Evolutionary conservation across 139 green algal species (phyloP), one percentile per base, ranked within the genome.

Genomic region (Volvox reticuliferus): DNA sequence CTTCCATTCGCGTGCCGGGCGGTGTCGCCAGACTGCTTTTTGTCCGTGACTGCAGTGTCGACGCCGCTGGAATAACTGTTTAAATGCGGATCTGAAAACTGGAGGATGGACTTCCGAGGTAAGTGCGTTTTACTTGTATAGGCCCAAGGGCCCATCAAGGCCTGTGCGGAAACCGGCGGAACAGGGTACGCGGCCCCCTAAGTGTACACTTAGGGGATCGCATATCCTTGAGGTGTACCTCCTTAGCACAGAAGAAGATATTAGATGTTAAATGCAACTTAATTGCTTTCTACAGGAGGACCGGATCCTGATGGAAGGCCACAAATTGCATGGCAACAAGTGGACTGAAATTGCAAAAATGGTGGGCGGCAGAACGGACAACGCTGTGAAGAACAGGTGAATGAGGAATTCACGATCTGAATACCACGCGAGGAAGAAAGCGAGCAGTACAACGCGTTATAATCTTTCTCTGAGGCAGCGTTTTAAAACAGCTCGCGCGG

Each of bases 311-410:
- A 71, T 96, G 61, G 92, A 95, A 21, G 93, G 92, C 75, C 94
- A 97, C 87, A 73, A 28, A 19, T 67, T 83, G 13, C 89, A 93
- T 50, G 95, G 95, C 78, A 97, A 97, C 92, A 95, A 94, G 37
- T 98, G 96, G 96, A 96, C 96, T 6, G 87, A 94, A 32, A 98
- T 98, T 55, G 95, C 96, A 3, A 93, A 93, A 79, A 69, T 95
- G 79, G 93, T 98, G n/a, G 93, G 94, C 13, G 96, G 96, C 28
- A 93, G 95, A 35, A 97, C 95, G 0, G 95, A 97, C 89, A 97
- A 97, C 75, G 95, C 95, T 0, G 93, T 97, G 14, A 97, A 97
- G 84, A 96, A 96, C 92, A 88, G 94, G 35, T 96, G 78, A 37
- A 9, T 5, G 44, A 55, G 44, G 9, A 55, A 14, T 55, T 9